These are phyloP conservation scores for Rhamnella rubrinervis DNA, from an alignment of 331 rosid genomes.

Conservation along the genomic window DNA sequence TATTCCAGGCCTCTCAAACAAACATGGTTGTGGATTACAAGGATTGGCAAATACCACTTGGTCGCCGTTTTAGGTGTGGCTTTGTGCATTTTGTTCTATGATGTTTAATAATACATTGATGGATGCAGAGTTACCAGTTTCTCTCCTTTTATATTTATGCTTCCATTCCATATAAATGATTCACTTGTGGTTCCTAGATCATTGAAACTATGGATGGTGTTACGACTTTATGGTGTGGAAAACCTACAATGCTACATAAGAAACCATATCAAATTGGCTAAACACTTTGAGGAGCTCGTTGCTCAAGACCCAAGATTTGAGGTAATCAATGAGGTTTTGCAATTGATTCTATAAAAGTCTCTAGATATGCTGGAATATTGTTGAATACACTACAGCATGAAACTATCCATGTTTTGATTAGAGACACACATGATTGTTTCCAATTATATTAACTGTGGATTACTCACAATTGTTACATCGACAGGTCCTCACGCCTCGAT, in stretches of 20 bases:
- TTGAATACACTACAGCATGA: too few relatives aligned
- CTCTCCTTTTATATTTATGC: not conserved
- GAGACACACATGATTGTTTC: not conserved
- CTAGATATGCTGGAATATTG: not conserved
- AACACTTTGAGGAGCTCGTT: conserved; percentile 63
- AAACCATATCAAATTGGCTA: conserved; percentile 74
- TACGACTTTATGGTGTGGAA: conserved; percentile 84
- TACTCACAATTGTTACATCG: conserved; percentile 6
- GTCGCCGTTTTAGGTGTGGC: conserved; percentile 92
- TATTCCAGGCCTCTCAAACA: conserved; percentile 70
- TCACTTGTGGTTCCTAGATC: conserved; percentile 47
- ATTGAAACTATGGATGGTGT: conserved; percentile 86
- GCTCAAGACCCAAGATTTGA: conserved; percentile 72
- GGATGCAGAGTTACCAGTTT: not conserved
- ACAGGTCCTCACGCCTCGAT: conserved; percentile 63
- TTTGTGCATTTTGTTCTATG: conserved; percentile 11
- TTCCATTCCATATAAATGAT: not conserved
- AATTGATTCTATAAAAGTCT: not conserved
- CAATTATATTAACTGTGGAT: not conserved
- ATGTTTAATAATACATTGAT: not conserved
- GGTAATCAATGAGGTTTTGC: conserved; percentile 40
- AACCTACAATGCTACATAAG: conserved; percentile 63
- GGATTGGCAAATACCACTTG: conserved; percentile 98
- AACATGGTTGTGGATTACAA: conserved; percentile 81
- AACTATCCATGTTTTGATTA: too few relatives aligned